Base-by-base conservation (phyloP, 2,329 filamentous ascomycete species). In the Diaporthe vaccinii region DNA sequence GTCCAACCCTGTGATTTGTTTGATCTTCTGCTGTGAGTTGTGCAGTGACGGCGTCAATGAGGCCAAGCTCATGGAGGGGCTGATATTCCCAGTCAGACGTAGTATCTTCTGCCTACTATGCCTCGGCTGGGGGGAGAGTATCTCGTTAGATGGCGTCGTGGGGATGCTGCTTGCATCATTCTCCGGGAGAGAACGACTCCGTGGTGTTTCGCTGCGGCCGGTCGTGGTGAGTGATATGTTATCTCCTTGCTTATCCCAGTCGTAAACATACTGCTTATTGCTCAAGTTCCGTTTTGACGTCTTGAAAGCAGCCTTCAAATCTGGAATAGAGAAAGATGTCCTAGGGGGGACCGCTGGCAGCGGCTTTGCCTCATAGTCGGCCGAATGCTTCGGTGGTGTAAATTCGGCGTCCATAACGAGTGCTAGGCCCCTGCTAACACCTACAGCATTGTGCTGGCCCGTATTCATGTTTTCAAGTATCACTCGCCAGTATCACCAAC, bases 1-100 rank as follows among this genome's bases (percentile, higher is more conserved):
- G 55, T 85, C 83, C 39, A 84, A 80, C 1, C 86, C 86, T 7
- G 81, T 87, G 20, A 88, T 81, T 77, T 86, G 84, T 46, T 82
- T 81, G 57, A 87, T 80, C 79, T 87, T 88, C 58, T 80, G 80
- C 0, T 82, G 82, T 0, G 85, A 84, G 57, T 78, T 79, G 65
- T 83, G 81, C 15, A 80, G 74, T 0, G 80, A 80, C 4, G 81
- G 72, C 70, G 39, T 59, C 57, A 73, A 41, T 34, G 77, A 51
- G 14, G 70, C 34, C 36, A 65, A 8, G 55, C 65, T 41, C 62
- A 75, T 20, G 17, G 53, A 36, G 22, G 58, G 76, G 68, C 58
- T 76, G 22, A 28, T 75, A 20, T 72, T 53, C 31, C 78, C 77
- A 4, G 76, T 77, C 15, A 80, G 61, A 3, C 74, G 59, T 15